These are phyloP conservation scores for Rhodamnia argentea DNA, from an alignment of 345 rosid species.

Conservation along the genomic window DNA sequence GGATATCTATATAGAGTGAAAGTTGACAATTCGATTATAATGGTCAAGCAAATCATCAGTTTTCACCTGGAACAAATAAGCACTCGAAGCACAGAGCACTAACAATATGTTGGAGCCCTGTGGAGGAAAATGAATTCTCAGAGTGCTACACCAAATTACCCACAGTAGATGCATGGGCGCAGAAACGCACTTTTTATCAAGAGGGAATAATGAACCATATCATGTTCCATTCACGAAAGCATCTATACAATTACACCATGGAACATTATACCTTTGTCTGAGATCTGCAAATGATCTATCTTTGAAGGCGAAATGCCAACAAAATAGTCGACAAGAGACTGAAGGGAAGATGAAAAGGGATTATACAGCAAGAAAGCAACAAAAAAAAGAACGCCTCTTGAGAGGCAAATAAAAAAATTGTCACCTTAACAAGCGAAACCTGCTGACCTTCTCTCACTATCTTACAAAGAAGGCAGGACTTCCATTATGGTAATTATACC, in stretches of 20 bases:
- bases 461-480: slow-evolving; percentile 11
- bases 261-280: background rate
- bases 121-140: background rate
- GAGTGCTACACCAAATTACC: background rate
- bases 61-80: background rate
- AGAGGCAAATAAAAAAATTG: background rate
- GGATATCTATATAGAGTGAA: background rate
- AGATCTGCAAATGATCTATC: background rate
- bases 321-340: background rate
- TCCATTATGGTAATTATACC: background rate
- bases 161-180: background rate
- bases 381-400: background rate
- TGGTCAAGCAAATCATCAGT: background rate
- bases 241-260: background rate
- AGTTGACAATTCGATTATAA: background rate
- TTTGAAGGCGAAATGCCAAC: slow-evolving; percentile 1
- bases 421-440: background rate
- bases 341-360: background rate
- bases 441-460: slow-evolving; percentile 3
- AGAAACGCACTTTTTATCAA: background rate
- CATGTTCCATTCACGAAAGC: background rate
- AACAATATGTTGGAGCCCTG: background rate
- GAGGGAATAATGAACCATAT: background rate
- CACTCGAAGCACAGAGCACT: background rate
- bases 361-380: background rate